Base-by-base conservation (phyloP, 192 early-diverging fungal genomes). In the Umbelopsis sp. region DNA sequence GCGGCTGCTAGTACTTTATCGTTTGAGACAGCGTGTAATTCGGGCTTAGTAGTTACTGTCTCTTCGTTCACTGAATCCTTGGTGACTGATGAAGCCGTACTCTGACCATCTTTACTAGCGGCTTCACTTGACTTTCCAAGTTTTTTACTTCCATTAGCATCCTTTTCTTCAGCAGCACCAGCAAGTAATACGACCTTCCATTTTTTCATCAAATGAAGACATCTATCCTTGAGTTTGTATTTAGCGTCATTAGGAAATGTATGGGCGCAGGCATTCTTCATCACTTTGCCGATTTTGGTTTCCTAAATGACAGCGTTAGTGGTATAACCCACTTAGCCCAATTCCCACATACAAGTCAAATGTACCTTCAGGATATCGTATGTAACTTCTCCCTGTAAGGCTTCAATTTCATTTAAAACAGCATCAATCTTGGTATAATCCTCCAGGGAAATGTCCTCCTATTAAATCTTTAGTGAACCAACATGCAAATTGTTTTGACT, bases 241-340 rank as follows among this genome's bases (percentile, higher is more conserved):
- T 77, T 64, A 6, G 13, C 21, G 13, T 73, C 72, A 49, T 65
- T 68, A 22, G 71, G 53, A 69, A 69, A 77, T 2, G 50, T 64
- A 51, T 72, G 66, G 15, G 49, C 37, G 23, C 71, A 72, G 53
- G 68, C 76, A 2, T 67, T 58, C 55, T 77, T 77, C 37, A 77
- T 66, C n/a, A 77, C 76, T 48, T 73, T 77, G n/a, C 67, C 67
- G 30, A 77, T 77, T 45, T 77, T 77, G 35, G 71, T 77, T 49
- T 77, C 76, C 76, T 77, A 18, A 64, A 68, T 11, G 4, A 51
- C 5, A 1, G 27, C 45, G 23, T 52, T 25, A 23, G 41, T 27
- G 3, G 7, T 4, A 55, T 44, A 2, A 27, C 37, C 46, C 22
- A 61, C 25, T 27, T 13, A 8, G 3, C 13, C n/a, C 33, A 49